phyloP scores from a whole-genome alignment of 257 asterid genomes.

The Cordia subcordata region DNA sequence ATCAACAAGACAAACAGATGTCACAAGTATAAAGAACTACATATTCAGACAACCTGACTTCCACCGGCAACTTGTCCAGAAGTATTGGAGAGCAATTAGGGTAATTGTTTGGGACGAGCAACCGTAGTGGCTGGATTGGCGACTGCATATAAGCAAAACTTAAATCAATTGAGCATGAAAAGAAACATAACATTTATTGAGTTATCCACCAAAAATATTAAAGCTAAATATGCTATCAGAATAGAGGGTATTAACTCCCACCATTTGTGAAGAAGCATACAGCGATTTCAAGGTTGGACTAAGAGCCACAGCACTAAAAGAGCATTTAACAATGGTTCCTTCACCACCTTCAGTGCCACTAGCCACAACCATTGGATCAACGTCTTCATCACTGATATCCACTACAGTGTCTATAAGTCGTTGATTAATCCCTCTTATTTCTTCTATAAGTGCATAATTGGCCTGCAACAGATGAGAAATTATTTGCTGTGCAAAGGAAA shows the following conservation, averaged over 20 bases:
- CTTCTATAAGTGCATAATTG: constrained; percentile 74
- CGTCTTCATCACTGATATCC: constrained; percentile 60
- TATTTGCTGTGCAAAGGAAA: constrained; percentile 2
- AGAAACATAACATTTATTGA: constrained; percentile 10
- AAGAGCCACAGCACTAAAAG: constrained; percentile 62
- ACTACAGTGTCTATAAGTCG: constrained; percentile 69
- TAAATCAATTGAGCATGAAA: constrained; percentile 10
- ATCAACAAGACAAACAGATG: not conserved
- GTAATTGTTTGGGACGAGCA: constrained; percentile 61
- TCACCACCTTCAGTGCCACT: constrained; percentile 63
- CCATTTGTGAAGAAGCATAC: constrained; percentile 76
- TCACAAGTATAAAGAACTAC: not conserved
- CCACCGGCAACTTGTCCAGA: constrained; percentile 70
- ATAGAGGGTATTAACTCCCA: constrained; percentile 22
- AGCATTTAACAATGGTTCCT: constrained; percentile 73
- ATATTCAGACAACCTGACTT: constrained; percentile 47
- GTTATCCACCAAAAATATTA: not conserved
- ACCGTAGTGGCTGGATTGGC: constrained; percentile 66
- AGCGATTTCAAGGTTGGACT: constrained; percentile 66
- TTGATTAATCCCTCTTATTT: constrained; percentile 57
- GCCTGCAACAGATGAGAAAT: constrained; percentile 34
- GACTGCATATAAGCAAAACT: constrained; percentile 39
- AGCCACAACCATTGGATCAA: constrained; percentile 56
- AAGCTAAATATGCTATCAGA: not conserved
- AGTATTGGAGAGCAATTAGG: constrained; percentile 71